These are phyloP conservation scores for Auriscalpium vulgare DNA, from an alignment of 768 basidiomycete species.

Conservation along the genomic window DNA sequence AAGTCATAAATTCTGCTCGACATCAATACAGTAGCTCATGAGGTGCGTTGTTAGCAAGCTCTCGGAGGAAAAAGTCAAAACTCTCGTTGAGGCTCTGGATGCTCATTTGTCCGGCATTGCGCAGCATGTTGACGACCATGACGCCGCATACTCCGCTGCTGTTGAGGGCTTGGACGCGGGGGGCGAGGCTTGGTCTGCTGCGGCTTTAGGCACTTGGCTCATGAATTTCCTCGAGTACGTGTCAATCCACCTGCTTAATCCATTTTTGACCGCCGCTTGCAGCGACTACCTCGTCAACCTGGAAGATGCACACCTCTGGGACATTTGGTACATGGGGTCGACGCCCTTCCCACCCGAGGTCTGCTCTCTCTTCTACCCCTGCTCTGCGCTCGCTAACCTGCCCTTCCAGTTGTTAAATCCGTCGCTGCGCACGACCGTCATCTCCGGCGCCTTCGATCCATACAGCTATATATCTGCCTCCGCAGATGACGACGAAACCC, in stretches of 20 bases:
- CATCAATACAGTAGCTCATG: neutral
- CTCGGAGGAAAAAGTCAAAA: constrained; percentile 22
- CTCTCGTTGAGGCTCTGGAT: constrained; percentile 34
- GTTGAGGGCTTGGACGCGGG: no score
- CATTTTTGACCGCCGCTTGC: neutral
- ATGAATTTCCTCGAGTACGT: constrained; percentile 37
- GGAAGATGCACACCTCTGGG: constrained; percentile 51
- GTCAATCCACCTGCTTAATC: constrained; percentile 12
- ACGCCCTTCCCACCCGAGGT: constrained; percentile 66
- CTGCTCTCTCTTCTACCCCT: constrained; percentile 5
- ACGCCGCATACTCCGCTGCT: no score
- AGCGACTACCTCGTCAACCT: constrained; percentile 39
- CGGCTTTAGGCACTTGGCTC: neutral
- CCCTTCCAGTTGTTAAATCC: constrained; percentile 56
- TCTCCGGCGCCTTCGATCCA: constrained; percentile 56
- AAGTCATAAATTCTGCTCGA: constrained; percentile 13
- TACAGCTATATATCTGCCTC: constrained; percentile 32
- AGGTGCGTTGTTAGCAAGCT: constrained; percentile 33
- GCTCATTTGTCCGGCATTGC: constrained; percentile 24
- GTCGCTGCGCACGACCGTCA: constrained; percentile 50
- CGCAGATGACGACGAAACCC: neutral
- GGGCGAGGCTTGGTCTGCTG: no score
- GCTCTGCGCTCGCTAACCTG: neutral
- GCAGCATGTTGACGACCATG: no score
- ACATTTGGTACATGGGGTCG: constrained; percentile 65